These are phyloP conservation scores for Blastomyces gilchristii DNA, from an alignment of 2,329 filamentous ascomycete species.

Conservation along the genomic window DNA sequence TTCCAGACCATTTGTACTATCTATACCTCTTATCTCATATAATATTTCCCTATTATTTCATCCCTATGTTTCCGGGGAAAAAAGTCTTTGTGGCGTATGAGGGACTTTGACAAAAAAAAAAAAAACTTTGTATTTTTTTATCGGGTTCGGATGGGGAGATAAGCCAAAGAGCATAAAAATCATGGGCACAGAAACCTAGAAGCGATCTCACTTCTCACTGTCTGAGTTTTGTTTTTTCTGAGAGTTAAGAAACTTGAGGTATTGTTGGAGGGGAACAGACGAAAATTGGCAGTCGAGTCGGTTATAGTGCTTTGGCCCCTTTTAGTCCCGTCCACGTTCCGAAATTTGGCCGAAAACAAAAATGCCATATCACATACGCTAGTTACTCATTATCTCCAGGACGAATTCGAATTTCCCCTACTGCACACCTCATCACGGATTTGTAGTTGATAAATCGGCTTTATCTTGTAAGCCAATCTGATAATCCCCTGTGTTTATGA, in stretches of 20 bases:
- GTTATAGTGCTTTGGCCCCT: neutral
- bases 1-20: neutral
- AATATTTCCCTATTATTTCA: neutral
- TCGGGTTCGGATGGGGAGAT: neutral
- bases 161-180: neutral
- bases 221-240: neutral
- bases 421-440: neutral
- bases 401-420: neutral
- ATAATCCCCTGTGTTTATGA: neutral
- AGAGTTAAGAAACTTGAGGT: neutral
- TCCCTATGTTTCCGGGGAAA: neutral
- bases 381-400: neutral
- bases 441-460: neutral
- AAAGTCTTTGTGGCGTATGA: neutral
- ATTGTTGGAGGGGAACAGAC: neutral
- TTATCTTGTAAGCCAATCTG: neutral
- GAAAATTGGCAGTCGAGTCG: neutral
- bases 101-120: neutral
- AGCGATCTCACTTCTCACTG: too few relatives aligned
- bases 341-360: neutral
- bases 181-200: too few relatives aligned
- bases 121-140: neutral
- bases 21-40: neutral
- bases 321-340: too few relatives aligned
- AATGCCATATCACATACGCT: neutral